Percentiles rank a stretch among this genome's conserved stretches.
phyloP scores from a whole-genome alignment of 2,329 filamentous ascomycete species.

The Colletotrichum australisinense region DNA sequence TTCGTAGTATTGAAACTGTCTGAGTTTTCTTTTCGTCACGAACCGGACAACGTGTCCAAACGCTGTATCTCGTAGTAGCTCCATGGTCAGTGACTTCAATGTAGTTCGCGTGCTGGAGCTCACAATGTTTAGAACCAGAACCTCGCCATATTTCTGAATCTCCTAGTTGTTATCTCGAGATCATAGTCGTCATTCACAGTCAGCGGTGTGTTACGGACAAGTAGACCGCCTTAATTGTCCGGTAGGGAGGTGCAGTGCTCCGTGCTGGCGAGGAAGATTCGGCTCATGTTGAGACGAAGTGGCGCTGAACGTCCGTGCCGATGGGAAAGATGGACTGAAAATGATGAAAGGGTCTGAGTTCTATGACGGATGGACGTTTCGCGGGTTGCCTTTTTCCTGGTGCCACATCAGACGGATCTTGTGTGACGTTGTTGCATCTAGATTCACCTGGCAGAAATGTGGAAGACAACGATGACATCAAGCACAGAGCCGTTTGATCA shows the following conservation, averaged over 20 bases:
- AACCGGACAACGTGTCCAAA: constrained; percentile 4
- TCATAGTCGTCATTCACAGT: neutral
- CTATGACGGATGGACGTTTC: neutral
- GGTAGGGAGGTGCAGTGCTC: too few species aligned
- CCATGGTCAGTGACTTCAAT: neutral
- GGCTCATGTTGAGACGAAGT: neutral
- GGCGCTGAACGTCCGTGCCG: neutral
- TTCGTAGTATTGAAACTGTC: constrained; percentile 18
- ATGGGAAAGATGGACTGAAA: neutral
- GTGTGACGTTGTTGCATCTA: neutral
- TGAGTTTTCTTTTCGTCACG: neutral
- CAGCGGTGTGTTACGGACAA: neutral
- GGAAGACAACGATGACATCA: neutral
- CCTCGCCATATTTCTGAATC: neutral
- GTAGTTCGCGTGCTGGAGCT: neutral
- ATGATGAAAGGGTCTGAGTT: neutral
- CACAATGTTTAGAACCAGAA: neutral
- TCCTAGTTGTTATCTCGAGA: fast-evolving
- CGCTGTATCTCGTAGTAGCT: constrained; percentile 15
- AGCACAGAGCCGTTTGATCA: neutral
- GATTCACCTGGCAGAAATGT: neutral
- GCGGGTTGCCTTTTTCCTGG: neutral
- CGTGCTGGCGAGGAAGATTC: neutral
- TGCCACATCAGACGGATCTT: neutral
- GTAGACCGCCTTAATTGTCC: neutral